A percentile compares a stretch with the other conserved stretches of the same genome.
Evolutionary conservation across 2,329 filamentous ascomycete species (phyloP).

Genomic region (Shiraia bambusicola): DNA sequence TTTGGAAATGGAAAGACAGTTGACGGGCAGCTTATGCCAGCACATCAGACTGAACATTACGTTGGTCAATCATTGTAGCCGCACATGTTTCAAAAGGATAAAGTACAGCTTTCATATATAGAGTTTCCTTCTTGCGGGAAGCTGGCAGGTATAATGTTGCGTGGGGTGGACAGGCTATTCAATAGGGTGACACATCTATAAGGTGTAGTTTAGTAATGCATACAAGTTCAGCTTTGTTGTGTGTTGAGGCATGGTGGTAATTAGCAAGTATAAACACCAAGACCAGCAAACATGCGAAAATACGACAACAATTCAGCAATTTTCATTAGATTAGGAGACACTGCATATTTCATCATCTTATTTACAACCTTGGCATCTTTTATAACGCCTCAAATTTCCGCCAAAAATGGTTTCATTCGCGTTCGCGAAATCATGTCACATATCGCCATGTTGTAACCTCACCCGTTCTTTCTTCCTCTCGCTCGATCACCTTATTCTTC

Average conservation of each 20-base stretch:
- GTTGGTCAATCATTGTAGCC: neutral
- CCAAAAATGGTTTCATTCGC: too few species aligned
- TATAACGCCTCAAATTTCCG: too few species aligned
- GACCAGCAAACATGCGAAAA: too few species aligned
- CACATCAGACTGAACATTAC: conserved; percentile 6
- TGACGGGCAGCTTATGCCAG: conserved; percentile 5
- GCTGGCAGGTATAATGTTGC: conserved; percentile 3
- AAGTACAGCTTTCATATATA: conserved; percentile 5
- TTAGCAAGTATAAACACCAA: too few species aligned
- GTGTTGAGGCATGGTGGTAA: too few species aligned
- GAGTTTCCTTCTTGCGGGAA: conserved; percentile 6
- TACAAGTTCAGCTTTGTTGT: too few species aligned
- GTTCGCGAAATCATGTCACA: neutral
- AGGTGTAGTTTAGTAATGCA: too few species aligned
- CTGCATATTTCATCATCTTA: too few species aligned
- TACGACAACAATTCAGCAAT: too few species aligned
- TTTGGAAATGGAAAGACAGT: neutral
- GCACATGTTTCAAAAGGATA: neutral
- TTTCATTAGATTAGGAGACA: too few species aligned
- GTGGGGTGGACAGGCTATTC: neutral
- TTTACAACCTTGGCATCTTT: too few species aligned
- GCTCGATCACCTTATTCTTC: conserved; percentile 8
- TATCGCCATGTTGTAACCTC: conserved; percentile 9
- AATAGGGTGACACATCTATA: too few species aligned
- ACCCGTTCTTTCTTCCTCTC: conserved; percentile 10